A percentile compares a stretch with the other conserved stretches of the same genome.
These are phyloP conservation scores for Pichia sp. DNA, from an alignment of 1,139 yeast species.

Conservation along the genomic window DNA sequence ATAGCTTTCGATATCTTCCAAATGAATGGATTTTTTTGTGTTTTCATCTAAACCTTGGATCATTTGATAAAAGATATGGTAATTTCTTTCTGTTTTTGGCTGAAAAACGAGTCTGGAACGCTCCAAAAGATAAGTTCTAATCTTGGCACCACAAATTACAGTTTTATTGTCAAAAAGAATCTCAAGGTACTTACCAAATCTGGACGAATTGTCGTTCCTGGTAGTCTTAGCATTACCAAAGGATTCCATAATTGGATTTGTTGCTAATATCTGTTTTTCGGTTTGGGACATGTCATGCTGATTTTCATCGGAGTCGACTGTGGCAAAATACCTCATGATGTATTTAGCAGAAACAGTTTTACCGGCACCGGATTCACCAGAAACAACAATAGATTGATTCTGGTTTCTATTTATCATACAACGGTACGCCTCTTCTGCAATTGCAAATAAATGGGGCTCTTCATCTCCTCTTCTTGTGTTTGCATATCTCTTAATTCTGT, in stretches of 20 bases:
- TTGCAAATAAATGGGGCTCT: slow-evolving; percentile 95
- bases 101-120: slow-evolving; percentile 93
- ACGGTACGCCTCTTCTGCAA: slow-evolving; percentile 97
- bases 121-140: slow-evolving; percentile 87
- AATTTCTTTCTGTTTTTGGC: slow-evolving; percentile 83
- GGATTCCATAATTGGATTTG: slow-evolving; percentile 98
- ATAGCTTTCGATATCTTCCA: slow-evolving; percentile 64
- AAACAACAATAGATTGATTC: slow-evolving; percentile 93
- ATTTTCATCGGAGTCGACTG: slow-evolving; percentile 64
- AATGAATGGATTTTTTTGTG: slow-evolving; percentile 54
- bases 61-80: slow-evolving; percentile 91
- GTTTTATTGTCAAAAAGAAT: slow-evolving; percentile 72
- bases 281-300: slow-evolving; percentile 78
- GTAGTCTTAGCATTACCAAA: slow-evolving; percentile 98
- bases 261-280: slow-evolving; percentile 91
- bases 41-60: slow-evolving; percentile 69
- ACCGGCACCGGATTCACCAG: slow-evolving; percentile 99
- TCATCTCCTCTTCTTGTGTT: slow-evolving; percentile 90
- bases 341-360: slow-evolving; percentile 96
- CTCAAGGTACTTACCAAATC: slow-evolving; percentile 95
- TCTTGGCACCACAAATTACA: slow-evolving; percentile 88
- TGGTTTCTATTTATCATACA: slow-evolving; percentile 82
- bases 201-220: slow-evolving; percentile 93
- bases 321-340: slow-evolving; percentile 95
- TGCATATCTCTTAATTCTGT: slow-evolving; percentile 89